These are phyloP conservation scores for Solanum chacoense DNA, from an alignment of 305 asterid genomes.

Conservation along the genomic window DNA sequence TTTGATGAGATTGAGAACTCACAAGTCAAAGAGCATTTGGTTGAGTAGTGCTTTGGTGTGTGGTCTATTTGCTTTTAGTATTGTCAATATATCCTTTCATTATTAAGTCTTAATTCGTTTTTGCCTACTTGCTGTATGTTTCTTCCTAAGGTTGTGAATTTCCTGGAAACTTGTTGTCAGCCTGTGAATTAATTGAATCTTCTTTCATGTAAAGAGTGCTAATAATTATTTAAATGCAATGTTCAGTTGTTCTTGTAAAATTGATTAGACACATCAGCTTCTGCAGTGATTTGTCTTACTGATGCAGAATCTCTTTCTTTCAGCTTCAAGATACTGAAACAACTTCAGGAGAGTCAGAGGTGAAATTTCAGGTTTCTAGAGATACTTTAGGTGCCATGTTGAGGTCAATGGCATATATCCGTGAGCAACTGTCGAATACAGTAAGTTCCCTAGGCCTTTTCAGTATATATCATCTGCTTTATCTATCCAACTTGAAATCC, in stretches of 20 bases:
- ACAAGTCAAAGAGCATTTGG: not conserved
- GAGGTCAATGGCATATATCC: slow-evolving; percentile 87
- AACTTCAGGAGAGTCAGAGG: slow-evolving; percentile 67
- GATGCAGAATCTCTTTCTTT: slow-evolving; percentile 8
- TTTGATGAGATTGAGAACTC: not conserved
- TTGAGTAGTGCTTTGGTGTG: not conserved
- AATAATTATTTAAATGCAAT: not conserved
- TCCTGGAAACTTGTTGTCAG: not conserved
- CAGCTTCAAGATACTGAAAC: slow-evolving; percentile 82
- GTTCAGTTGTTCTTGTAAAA: not conserved
- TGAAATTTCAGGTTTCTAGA: slow-evolving; percentile 76
- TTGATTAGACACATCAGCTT: not conserved
- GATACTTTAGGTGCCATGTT: slow-evolving; percentile 87
- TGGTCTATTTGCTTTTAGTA: not conserved
- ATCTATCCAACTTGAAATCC: not conserved
- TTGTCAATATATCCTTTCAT: not conserved
- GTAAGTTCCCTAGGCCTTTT: slow-evolving; percentile 30
- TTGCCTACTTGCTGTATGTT: not conserved
- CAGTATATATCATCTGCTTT: not conserved
- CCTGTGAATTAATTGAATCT: not conserved
- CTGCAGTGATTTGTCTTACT: not conserved
- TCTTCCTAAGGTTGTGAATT: not conserved
- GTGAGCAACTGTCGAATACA: slow-evolving; percentile 65
- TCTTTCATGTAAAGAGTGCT: not conserved
- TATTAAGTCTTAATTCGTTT: not conserved